These are phyloP conservation scores for Xerophyta viscosa DNA, from an alignment of 106 monocot genomes.

Conservation along the genomic window DNA sequence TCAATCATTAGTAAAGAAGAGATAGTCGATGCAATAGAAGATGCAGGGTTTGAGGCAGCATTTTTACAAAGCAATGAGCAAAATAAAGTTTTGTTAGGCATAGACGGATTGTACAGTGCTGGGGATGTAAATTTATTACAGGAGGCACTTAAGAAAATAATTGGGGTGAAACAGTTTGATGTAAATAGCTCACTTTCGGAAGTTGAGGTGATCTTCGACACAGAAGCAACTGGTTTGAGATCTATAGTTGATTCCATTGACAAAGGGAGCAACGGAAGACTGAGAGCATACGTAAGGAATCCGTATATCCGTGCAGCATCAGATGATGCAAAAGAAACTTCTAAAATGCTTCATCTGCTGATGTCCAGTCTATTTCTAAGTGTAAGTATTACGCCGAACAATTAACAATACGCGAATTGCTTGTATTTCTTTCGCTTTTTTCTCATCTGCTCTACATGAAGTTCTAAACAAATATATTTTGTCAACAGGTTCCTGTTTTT, in stretches of 20 bases:
- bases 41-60: slow-evolving; percentile 94
- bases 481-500: slow-evolving; percentile 74
- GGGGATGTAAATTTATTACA: slow-evolving; percentile 52
- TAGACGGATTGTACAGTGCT: slow-evolving; percentile 38
- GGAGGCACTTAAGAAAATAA: slow-evolving; percentile 41
- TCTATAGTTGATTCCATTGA: slow-evolving; percentile 67
- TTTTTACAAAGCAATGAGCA: slow-evolving; percentile 87
- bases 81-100: slow-evolving; percentile 44
- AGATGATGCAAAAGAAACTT: slow-evolving; percentile 61
- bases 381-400: slow-evolving; percentile 52
- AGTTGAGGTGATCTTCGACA: slow-evolving; percentile 69
- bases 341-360: slow-evolving; percentile 81
- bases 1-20: slow-evolving; percentile 70
- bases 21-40: slow-evolving; percentile 84
- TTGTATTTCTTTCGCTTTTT: no score
- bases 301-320: slow-evolving; percentile 41
- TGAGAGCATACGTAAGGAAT: slow-evolving; percentile 52
- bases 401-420: no score
- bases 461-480: no score
- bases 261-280: slow-evolving; percentile 40
- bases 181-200: slow-evolving; percentile 38
- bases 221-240: slow-evolving; percentile 76
- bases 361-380: slow-evolving; percentile 69
- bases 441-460: no score
- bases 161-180: slow-evolving; percentile 58